These are phyloP conservation scores for Ophiostoma montium DNA, from an alignment of 2,329 filamentous ascomycete species.

Conservation along the genomic window DNA sequence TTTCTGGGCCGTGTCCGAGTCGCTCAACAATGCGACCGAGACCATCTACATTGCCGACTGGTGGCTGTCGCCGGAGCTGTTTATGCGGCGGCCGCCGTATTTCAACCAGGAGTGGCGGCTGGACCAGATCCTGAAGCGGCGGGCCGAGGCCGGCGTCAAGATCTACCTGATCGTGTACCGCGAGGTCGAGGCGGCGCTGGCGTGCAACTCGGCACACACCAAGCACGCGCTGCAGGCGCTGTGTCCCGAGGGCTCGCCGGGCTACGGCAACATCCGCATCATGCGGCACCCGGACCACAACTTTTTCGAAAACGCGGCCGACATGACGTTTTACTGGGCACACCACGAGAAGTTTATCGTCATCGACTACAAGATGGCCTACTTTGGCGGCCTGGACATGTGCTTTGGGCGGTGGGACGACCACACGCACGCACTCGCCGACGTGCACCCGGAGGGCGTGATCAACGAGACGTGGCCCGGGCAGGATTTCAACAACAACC, in stretches of 20 bases:
- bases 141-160: conserved; percentile 83
- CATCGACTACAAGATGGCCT: conserved; percentile 79
- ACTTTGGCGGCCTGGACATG: conserved; percentile 86
- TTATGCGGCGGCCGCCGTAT: conserved; percentile 71
- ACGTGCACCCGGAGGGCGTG: conserved; percentile 75
- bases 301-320: conserved; percentile 78
- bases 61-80: conserved; percentile 88
- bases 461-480: conserved; percentile 80
- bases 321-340: conserved; percentile 97
- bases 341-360: conserved; percentile 98
- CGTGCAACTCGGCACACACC: conserved; percentile 86
- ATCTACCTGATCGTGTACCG: conserved; percentile 91
- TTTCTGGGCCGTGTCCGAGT: conserved; percentile 83
- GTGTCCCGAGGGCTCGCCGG: conserved; percentile 68
- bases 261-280: conserved; percentile 75
- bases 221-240: conserved; percentile 71
- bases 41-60: conserved; percentile 93
- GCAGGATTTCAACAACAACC: conserved; percentile 96
- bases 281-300: conserved; percentile 95
- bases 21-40: conserved; percentile 80
- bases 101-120: conserved; percentile 74
- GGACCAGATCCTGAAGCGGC: conserved; percentile 74
- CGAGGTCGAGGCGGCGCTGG: conserved; percentile 67
- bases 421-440: conserved; percentile 70
- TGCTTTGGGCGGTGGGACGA: conserved; percentile 94